A percentile compares a stretch with the other conserved stretches of the same genome.
phyloP scores from a whole-genome alignment of 768 basidiomycete species.

The Lactifluus piperatus region DNA sequence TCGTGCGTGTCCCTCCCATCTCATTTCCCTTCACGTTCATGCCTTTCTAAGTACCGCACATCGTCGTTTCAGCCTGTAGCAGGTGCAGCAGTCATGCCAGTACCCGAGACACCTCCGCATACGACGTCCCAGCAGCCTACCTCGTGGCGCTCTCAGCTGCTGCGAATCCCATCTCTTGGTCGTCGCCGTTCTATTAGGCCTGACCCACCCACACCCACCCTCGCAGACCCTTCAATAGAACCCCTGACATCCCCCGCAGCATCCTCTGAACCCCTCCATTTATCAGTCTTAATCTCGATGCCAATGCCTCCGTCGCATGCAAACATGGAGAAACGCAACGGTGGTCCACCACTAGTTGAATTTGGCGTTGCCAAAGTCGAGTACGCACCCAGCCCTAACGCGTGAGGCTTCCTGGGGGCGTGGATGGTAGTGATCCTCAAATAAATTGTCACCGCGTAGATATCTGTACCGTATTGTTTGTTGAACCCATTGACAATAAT shows the following conservation, averaged over 20 bases:
- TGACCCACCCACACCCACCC: neutral
- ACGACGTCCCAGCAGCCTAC: neutral
- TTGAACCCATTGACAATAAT: neutral
- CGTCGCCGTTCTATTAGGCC: neutral
- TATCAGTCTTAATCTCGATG: conserved; percentile 11
- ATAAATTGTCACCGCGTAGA: too few relatives aligned
- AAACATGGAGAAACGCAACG: neutral
- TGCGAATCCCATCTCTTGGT: neutral
- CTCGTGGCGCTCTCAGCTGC: neutral
- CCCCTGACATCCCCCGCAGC: neutral
- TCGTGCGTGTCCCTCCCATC: neutral
- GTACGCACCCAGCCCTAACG: neutral
- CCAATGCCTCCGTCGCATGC: neutral
- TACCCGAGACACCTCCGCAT: neutral
- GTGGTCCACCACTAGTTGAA: conserved; percentile 5
- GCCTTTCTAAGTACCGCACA: neutral
- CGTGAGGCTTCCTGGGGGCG: too few relatives aligned
- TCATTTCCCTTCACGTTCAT: neutral
- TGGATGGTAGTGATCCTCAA: too few relatives aligned
- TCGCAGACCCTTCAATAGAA: neutral
- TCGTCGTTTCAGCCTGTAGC: conserved; percentile 6
- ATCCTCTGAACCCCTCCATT: neutral
- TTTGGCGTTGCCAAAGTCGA: conserved; percentile 1
- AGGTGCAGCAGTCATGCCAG: neutral
- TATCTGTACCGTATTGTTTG: too few relatives aligned